Evolutionary conservation across 1,284 basidiomycete genomes (phyloP), one percentile per base, ranked within the genome.

Genomic region (Rhodotorula sp.): DNA sequence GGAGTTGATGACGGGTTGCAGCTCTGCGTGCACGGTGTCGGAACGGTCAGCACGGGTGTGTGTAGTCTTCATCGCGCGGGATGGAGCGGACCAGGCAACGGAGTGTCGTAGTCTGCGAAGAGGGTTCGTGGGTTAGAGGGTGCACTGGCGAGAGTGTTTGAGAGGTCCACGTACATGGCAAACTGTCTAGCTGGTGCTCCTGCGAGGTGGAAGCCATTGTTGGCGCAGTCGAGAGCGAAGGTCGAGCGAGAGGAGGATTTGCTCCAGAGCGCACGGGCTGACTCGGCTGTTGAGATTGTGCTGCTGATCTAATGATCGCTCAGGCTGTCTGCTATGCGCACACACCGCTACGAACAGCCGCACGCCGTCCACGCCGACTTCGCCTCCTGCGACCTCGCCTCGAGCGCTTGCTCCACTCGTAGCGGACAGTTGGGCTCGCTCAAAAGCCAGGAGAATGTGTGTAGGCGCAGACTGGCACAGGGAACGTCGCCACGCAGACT

Each of bases 91-190:
- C 60, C 39, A 44, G 39, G 39, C 19, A 44, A 17, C 39, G 39
- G 39, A 84, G 78, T 90, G 82, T 98, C 94, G 78, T 92, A 94
- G 82, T 97, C 97, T 20, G 94, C 92, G 67, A 96, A 84, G 30
- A 92, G 91, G 81, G 96, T 11, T n/a, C 29, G 24, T 7, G 53
- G 27, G 22, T 13, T 11, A 34, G 10, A 44, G 52, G 62, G 57
- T 59, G 22, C 48, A 1, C 22, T 36, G 22, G 10, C 9, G 6
- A 8, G 32, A 9, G 20, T 27, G 27, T 9, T 4, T 24, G 13
- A 9, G 15, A 17, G 29, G 29, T 27, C 29, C 10, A 20, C 68
- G n/a, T 15, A 69, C 68, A 70, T 0, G 68, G 68, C 47, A 70
- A 36, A 27, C 64, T 66, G 61, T 70, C 68, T 30, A 70, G 57